Evolutionary conservation across 2,329 filamentous ascomycete species (phyloP).

Genomic region (Colletotrichum sp.): DNA sequence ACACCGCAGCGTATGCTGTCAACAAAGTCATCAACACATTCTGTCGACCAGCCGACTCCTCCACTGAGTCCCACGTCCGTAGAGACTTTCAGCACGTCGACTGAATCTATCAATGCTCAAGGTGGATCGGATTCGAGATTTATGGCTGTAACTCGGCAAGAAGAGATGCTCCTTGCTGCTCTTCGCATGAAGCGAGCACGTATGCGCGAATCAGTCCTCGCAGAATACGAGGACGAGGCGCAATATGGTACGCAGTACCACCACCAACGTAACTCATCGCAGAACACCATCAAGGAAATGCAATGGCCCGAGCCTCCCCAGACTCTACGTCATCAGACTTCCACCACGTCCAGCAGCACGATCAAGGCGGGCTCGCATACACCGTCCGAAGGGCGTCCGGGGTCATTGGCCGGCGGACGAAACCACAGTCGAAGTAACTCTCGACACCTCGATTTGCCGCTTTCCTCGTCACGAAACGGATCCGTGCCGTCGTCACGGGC

Average conservation of each 20-base stretch:
- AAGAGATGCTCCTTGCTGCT: conserved; percentile 63
- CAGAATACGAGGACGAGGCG: conserved; percentile 45
- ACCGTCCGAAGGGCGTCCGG: not conserved
- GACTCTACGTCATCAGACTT: conserved; percentile 19
- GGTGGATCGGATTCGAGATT: conserved; percentile 45
- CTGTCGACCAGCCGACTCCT: conserved; percentile 49
- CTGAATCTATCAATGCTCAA: conserved; percentile 38
- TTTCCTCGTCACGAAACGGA: not conserved
- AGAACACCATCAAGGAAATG: conserved; percentile 16
- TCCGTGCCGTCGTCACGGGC: not conserved
- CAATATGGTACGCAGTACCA: not conserved
- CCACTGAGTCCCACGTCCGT: conserved; percentile 57
- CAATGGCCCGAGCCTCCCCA: conserved; percentile 12
- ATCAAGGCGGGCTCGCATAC: conserved; percentile 5
- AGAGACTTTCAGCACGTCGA: conserved; percentile 51
- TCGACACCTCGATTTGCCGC: not conserved
- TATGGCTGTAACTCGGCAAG: conserved; percentile 63
- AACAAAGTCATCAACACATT: conserved; percentile 14
- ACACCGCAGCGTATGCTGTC: not conserved
- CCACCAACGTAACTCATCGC: conserved; percentile 15
- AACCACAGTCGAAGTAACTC: not conserved
- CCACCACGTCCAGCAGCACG: conserved; percentile 19
- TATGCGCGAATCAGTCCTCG: conserved; percentile 55
- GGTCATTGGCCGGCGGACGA: not conserved
- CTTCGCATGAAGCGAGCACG: conserved; percentile 60